These are phyloP conservation scores for Babesia ovata DNA, from an alignment of 169 alveolate genomes.

Conservation along the genomic window DNA sequence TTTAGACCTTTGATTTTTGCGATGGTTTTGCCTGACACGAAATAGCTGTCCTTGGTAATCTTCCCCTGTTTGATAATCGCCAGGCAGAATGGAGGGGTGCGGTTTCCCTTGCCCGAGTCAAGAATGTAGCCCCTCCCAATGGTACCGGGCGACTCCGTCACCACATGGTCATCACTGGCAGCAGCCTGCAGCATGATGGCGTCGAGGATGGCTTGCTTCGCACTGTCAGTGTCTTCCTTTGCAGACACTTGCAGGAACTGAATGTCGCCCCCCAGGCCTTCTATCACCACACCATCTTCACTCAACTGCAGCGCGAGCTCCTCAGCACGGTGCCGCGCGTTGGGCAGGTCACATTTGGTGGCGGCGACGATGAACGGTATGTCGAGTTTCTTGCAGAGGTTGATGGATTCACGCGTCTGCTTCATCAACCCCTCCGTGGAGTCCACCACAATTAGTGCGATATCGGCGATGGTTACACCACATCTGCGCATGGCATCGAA, in stretches of 20 bases:
- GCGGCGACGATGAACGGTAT: slow-evolving; percentile 57
- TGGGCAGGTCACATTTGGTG: slow-evolving; percentile 52
- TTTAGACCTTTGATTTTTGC: slow-evolving; percentile 35
- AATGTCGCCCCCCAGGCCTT: slow-evolving; percentile 56
- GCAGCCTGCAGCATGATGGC: slow-evolving; percentile 51
- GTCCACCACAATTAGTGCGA: slow-evolving; percentile 50
- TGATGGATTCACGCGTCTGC: slow-evolving; percentile 39
- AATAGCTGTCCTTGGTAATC: slow-evolving; percentile 32
- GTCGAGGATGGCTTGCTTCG: slow-evolving; percentile 25
- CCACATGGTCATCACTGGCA: slow-evolving; percentile 23
- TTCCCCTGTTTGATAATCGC: slow-evolving; percentile 54
- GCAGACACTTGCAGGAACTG: slow-evolving; percentile 48
- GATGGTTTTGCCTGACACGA: slow-evolving; percentile 17
- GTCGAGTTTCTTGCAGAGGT: slow-evolving; percentile 23
- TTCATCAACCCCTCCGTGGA: slow-evolving; percentile 53
- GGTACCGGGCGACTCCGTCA: slow-evolving; percentile 33
- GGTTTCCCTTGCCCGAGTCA: slow-evolving; percentile 46
- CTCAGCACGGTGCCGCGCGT: slow-evolving; percentile 26
- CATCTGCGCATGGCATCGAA: slow-evolving; percentile 49
- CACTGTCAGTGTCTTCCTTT: slow-evolving; percentile 22
- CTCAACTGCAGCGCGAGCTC: slow-evolving; percentile 36
- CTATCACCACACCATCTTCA: slow-evolving; percentile 47
- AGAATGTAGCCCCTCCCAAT: slow-evolving; percentile 51
- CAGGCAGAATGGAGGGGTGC: slow-evolving; percentile 37
- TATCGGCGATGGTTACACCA: slow-evolving; percentile 47